Conservation (phyloP, 2,329 filamentous ascomycete species). For the Albifimbria verrucaria region DNA sequence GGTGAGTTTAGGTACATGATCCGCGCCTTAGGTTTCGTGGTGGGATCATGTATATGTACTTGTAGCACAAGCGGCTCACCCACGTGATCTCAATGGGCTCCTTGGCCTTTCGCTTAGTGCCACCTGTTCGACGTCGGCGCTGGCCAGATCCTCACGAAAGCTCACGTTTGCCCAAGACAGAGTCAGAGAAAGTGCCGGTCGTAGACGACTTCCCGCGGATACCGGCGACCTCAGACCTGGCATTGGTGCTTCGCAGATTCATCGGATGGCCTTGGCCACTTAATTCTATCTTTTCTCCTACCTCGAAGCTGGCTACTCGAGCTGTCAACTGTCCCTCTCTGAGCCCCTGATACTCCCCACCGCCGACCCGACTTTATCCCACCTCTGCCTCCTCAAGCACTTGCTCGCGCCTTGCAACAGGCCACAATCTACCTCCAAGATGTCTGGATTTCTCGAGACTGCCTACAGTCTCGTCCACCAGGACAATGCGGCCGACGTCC, state of each 20-base stretch:
- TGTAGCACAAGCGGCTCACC: too few relatives aligned
- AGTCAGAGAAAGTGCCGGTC: slow-evolving; percentile 22
- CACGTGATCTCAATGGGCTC: slow-evolving; percentile 27
- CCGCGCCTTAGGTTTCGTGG: too few relatives aligned
- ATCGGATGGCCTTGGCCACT: slow-evolving; percentile 27
- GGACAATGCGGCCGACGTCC: slow-evolving; percentile 94
- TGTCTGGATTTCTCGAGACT: slow-evolving; percentile 93
- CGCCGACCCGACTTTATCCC: slow-evolving; percentile 24
- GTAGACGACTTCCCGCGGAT: slow-evolving; percentile 23
- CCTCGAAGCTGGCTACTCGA: slow-evolving; percentile 16
- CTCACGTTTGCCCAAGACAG: slow-evolving; percentile 20
- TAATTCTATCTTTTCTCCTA: slow-evolving; percentile 16
- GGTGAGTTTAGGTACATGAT: too few relatives aligned
- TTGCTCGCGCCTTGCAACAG: slow-evolving; percentile 13
- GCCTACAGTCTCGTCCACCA: slow-evolving; percentile 96
- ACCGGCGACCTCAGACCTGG: slow-evolving; percentile 22
- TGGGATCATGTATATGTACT: too few relatives aligned
- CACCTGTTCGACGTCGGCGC: slow-evolving; percentile 34
- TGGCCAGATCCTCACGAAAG: slow-evolving; percentile 35
- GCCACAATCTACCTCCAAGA: slow-evolving; percentile 46
- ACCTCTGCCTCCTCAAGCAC: slow-evolving; percentile 17
- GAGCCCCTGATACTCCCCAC: slow-evolving; percentile 31
- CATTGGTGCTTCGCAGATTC: slow-evolving; percentile 21
- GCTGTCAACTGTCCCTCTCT: slow-evolving; percentile 9
- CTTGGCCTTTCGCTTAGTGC: slow-evolving; percentile 28